These are phyloP conservation scores for Allantophomopsis lycopodina DNA, from an alignment of 2,329 filamentous ascomycete species.

Conservation along the genomic window DNA sequence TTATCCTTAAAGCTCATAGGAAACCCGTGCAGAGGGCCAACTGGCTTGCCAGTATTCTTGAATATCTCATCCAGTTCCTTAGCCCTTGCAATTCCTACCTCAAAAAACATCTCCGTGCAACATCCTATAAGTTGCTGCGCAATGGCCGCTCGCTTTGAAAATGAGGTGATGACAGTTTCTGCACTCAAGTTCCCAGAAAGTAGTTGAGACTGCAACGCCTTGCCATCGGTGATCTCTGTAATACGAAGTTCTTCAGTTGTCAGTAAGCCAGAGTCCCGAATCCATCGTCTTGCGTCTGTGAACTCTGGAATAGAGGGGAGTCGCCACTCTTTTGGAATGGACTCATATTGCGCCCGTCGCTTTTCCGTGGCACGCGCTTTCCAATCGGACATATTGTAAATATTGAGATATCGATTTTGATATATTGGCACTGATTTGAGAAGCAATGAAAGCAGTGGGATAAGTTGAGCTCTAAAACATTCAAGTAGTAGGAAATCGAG, in stretches of 20 bases:
- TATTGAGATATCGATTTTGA: background rate
- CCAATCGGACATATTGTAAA: background rate
- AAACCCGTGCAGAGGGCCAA: conserved; percentile 46
- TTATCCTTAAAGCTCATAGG: conserved; percentile 43
- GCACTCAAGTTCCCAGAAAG: conserved; percentile 4
- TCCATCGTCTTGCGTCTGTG: background rate
- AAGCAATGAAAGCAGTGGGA: background rate
- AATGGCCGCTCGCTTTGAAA: conserved; percentile 29
- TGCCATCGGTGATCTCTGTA: background rate
- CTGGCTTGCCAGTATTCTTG: conserved; percentile 20
- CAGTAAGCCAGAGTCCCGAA: background rate
- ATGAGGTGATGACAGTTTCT: conserved; percentile 23
- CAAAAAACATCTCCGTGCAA: conserved; percentile 30
- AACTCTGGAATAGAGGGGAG: conserved; percentile 1
- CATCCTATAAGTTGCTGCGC: conserved; percentile 27
- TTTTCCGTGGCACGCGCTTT: conserved; percentile 2
- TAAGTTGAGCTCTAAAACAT: background rate
- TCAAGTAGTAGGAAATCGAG: background rate
- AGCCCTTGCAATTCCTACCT: conserved; percentile 26
- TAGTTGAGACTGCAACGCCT: background rate
- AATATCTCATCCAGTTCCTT: conserved; percentile 26
- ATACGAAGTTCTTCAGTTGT: background rate
- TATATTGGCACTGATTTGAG: background rate
- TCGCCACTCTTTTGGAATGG: conserved; percentile 4
- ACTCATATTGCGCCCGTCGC: background rate